Base-by-base conservation (phyloP, 2,329 filamentous ascomycete species). In the Cryphonectria naterciae region DNA sequence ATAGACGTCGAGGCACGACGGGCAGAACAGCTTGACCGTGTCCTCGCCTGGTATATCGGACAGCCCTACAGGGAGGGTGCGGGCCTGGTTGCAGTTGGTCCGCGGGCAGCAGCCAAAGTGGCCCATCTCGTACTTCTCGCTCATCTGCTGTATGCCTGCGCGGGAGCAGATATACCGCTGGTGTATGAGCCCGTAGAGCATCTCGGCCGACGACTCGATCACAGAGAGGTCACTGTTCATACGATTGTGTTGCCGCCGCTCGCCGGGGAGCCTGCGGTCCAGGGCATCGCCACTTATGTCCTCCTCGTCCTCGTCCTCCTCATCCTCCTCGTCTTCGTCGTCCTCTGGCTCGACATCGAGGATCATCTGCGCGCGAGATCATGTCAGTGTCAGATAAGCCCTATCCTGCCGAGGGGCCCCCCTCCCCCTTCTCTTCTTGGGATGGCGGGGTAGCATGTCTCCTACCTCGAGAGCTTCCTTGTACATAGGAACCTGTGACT, bases 11-110 rank as follows among this genome's bases (percentile, higher is more conserved):
- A 98, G 89, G 82, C 96, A 99, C 73, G 93, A 95, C 2, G 96
- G 96, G 80, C 96, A 99, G 84, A 98, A 99, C 32, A 99, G 89
- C 85, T 99, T 99, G 78, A 99, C 96, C 0, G 96, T 99, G 78
- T 99, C 95, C 81, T 97, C 93, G 74, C 96, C 96, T 0, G 96
- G 95, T 64, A 95, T 96, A 81, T 99, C 96, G 71, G 94, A 97
- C 73, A 96, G 88, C 52, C 96, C 96, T 28, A 99, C 95, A 1
- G 96, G 96, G 6, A 99, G 87, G 19, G 97, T 96, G 77, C 95
- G 92, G 74, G 94, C 93, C 72, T 93, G 92, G 77, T 94, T 92
- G 86, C 96, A 99, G 82, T 95, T 91, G 71, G 95, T 97, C 72
- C 96, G 90, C n/a, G 96, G 96, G 80, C 96, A 99, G 76, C 92